Conservation (phyloP, 257 asterid genomes). For the Solanum bukasovii region DNA sequence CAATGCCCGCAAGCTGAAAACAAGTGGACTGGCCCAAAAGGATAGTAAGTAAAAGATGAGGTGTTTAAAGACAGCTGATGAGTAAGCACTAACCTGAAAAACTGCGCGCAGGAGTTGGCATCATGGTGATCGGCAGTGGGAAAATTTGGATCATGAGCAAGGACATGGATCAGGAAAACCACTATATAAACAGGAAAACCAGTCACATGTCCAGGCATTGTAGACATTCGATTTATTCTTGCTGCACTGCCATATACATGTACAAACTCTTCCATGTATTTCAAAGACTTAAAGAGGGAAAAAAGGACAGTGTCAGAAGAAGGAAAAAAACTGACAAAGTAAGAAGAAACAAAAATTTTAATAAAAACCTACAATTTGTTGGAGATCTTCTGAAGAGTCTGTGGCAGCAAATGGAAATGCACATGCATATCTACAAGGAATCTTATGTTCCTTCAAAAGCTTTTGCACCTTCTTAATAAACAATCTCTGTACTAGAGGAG, state of each 20-base stretch:
- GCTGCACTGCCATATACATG: conserved; percentile 34
- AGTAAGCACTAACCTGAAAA: conserved; percentile 40
- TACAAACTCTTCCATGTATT: conserved; percentile 48
- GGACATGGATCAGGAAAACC: conserved; percentile 65
- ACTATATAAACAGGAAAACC: conserved; percentile 56
- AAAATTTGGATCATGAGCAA: conserved; percentile 60
- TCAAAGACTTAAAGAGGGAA: conserved; percentile 30
- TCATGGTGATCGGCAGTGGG: conserved; percentile 55
- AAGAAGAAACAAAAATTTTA: conserved; percentile 2
- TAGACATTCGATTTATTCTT: conserved; percentile 26
- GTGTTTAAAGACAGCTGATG: neutral
- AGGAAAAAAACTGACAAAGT: neutral
- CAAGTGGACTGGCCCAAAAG: conserved; percentile 53
- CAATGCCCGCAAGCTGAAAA: conserved; percentile 47
- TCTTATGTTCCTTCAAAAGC: conserved; percentile 37
- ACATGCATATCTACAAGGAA: conserved; percentile 85
- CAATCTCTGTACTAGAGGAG: conserved; percentile 40
- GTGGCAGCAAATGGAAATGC: conserved; percentile 55
- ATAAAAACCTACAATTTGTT: conserved; percentile 30
- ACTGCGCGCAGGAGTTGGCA: conserved; percentile 37
- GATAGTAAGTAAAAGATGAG: conserved; percentile 6
- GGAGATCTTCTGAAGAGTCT: conserved; percentile 42
- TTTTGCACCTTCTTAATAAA: conserved; percentile 52
- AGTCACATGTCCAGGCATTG: conserved; percentile 26
- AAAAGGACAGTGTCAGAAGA: conserved; percentile 5